Base-by-base conservation (phyloP, 495 filamentous ascomycete species). In the Hyaloscypha finlandica region DNA sequence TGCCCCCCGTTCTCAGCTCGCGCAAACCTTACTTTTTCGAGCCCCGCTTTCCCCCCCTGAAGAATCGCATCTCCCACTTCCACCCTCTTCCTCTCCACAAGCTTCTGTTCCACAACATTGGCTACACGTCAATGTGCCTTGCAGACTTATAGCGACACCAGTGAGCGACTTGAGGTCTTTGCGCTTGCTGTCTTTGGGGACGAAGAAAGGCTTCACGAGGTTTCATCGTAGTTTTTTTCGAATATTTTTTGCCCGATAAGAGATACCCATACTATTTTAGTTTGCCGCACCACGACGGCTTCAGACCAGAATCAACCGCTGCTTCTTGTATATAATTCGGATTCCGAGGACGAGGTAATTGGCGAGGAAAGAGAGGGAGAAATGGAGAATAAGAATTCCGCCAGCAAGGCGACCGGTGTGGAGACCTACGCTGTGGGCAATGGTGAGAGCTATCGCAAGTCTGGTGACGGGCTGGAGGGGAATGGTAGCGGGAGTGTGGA, bases 121-220 rank as follows among this genome's bases (percentile, higher is more conserved):
- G 68, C 60, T 29, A 30, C 45, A 37, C 56, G 59, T 69, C 66
- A 66, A 73, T 73, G 71, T 35, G 20, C 30, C 37, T 2, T 19
- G 35, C 22, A 31, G 31, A 20, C 25, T 68, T 62, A 67, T 73
- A 73, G 68, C 25, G 30, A 55, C 53, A 67, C 32, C 71, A 74
- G 70, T 74, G 65, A 69, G 82, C 83, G 83, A 85, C 83, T 85
- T 85, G 70, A 76, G 82, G 83, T 85, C 83, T 85, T 85, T 85
- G 83, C 83, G 83, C 81, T 85, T 82, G 80, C 78, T 81, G 61
- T 67, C 22, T 62, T 63, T 64, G 73, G 61, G 75, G 80, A 78
- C 75, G 73, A 70, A 82, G 81, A 85, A 85, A 85, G 83, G 84
- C 83, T 85, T 81, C 58, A 61, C 59, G 55, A 35, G 29, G 30